phyloP scores from a whole-genome alignment of 2,329 filamentous ascomycete genomes.

The Pseudodiploospora longispora region DNA sequence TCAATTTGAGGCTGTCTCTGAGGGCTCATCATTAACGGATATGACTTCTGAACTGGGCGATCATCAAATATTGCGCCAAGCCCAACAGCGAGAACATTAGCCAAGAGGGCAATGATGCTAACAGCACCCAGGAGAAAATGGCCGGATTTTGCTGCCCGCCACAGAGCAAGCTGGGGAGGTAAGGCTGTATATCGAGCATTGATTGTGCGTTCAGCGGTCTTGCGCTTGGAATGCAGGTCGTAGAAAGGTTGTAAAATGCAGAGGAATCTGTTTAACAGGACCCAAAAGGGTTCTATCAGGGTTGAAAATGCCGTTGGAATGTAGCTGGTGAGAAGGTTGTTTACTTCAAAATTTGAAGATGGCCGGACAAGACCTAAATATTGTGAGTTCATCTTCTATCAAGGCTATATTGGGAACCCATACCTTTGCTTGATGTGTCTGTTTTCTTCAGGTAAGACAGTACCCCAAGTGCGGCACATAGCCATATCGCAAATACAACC shows the following conservation, averaged over 20 bases:
- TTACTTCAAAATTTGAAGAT: conserved; percentile 22
- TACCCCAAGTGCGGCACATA: conserved; percentile 4
- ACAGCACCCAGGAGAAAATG: conserved; percentile 41
- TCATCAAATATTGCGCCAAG: conserved; percentile 33
- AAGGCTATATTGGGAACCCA: too few relatives aligned
- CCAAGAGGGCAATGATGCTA: conserved; percentile 38
- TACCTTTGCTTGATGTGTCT: conserved; percentile 14
- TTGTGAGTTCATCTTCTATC: too few relatives aligned
- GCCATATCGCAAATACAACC: too few relatives aligned
- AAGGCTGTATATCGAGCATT: conserved; percentile 43
- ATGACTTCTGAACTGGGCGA: background rate
- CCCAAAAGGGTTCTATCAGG: conserved; percentile 48
- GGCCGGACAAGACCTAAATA: conserved; percentile 16
- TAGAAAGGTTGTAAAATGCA: conserved; percentile 49
- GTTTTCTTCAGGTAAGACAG: conserved; percentile 17
- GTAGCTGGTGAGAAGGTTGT: conserved; percentile 37
- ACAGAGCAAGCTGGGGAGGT: conserved; percentile 43
- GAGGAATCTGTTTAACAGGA: conserved; percentile 43
- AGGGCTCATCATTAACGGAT: background rate
- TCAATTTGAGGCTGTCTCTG: too few relatives aligned
- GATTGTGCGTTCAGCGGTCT: conserved; percentile 27
- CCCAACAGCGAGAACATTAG: conserved; percentile 45
- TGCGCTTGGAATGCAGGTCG: conserved; percentile 33
- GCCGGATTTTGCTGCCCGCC: conserved; percentile 32
- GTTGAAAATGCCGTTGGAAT: conserved; percentile 48